Evolutionary conservation across 352 stramenopile genomes (phyloP).

Genomic region (Phytophthora tentaculata): DNA sequence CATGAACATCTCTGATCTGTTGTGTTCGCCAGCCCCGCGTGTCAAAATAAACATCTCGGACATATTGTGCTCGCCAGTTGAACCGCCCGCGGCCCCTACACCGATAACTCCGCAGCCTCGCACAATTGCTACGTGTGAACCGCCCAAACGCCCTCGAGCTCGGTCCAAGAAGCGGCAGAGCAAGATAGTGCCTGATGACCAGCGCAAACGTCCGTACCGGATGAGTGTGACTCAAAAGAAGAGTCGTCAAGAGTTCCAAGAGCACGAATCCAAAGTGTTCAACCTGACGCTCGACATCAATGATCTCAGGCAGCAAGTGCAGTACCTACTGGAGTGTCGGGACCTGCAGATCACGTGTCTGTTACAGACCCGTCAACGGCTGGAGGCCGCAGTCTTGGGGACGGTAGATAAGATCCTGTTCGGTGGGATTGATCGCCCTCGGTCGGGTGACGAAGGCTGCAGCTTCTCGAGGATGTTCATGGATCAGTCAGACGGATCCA

Average conservation of each 20-base stretch:
- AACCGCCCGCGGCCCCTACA: background rate
- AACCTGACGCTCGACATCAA: conserved; percentile 41
- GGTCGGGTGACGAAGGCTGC: conserved; percentile 32
- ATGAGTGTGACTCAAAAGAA: conserved; percentile 31
- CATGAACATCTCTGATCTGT: conserved; percentile 19
- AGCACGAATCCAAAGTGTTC: conserved; percentile 30
- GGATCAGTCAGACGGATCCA: conserved; percentile 23
- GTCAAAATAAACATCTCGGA: conserved; percentile 21
- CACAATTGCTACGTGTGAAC: conserved; percentile 10
- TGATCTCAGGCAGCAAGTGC: conserved; percentile 40
- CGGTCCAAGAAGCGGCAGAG: conserved; percentile 12
- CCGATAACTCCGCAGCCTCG: background rate
- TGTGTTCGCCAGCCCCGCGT: conserved; percentile 10
- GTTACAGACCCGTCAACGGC: conserved; percentile 23
- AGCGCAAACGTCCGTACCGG: conserved; percentile 31
- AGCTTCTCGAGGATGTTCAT: conserved; percentile 41
- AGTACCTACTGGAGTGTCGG: conserved; percentile 28
- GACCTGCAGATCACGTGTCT: conserved; percentile 30
- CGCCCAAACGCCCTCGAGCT: background rate
- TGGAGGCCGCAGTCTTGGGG: conserved; percentile 21
- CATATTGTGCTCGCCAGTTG: conserved; percentile 16
- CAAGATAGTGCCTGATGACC: conserved; percentile 21
- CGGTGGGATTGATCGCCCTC: conserved; percentile 16
- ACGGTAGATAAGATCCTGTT: conserved; percentile 34
- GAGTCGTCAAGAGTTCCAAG: conserved; percentile 12